Conservation (phyloP, 2,329 filamentous ascomycete genomes). For the Colletotrichum sp. region DNA sequence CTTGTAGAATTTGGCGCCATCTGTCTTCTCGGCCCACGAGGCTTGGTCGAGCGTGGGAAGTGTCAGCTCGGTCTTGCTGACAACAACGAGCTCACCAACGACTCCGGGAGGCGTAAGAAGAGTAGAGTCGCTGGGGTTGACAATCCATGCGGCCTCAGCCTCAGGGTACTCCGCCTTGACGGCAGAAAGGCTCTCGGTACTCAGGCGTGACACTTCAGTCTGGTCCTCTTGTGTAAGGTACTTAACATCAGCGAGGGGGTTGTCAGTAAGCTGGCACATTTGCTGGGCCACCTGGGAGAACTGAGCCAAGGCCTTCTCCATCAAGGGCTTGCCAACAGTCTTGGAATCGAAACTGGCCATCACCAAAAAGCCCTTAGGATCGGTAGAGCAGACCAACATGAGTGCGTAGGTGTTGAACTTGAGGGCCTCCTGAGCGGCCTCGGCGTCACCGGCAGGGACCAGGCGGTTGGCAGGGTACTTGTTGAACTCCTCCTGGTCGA, state of each 20-base stretch:
- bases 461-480: conserved; percentile 52
- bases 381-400: conserved; percentile 68
- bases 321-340: conserved; percentile 54
- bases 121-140: conserved; percentile 38
- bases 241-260: conserved; percentile 36
- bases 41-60: conserved; percentile 30
- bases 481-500: conserved; percentile 34
- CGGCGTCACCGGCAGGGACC: conserved; percentile 58
- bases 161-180: conserved; percentile 27
- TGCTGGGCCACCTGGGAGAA: conserved; percentile 55
- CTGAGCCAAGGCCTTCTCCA: conserved; percentile 58
- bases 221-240: conserved; percentile 38
- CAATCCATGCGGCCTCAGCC: conserved; percentile 41
- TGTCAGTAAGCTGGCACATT: conserved; percentile 45
- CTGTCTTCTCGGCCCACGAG: conserved; percentile 29
- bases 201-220: conserved; percentile 33
- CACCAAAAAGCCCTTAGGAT: conserved; percentile 58
- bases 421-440: conserved; percentile 64
- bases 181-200: conserved; percentile 24
- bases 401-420: conserved; percentile 66
- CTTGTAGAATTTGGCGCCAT: conserved; percentile 37
- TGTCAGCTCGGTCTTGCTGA: conserved; percentile 29
- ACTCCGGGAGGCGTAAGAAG: conserved; percentile 43
- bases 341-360: conserved; percentile 71
- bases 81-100: conserved; percentile 49